Evolutionary conservation across 1,139 yeast genomes (phyloP), one percentile per base, ranked within the genome.

Genomic region (Trichomonascaceae sp.): DNA sequence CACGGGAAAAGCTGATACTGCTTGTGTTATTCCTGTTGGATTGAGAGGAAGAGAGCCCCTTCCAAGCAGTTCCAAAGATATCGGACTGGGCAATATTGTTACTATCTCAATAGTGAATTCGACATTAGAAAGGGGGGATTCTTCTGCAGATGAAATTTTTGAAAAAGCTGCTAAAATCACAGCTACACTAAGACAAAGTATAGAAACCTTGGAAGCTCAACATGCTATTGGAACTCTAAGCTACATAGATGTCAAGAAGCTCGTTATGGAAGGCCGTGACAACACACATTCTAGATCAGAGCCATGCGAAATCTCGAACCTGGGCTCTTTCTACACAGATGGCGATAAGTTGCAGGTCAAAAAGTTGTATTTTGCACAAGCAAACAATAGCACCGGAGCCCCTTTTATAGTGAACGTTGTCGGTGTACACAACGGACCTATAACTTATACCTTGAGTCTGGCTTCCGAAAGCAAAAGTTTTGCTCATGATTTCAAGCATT

Each of bases 261-360:
- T 53, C 48, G 44, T 57, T 45, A 32, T 38, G 18, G 50, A 53
- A 22, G 15, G 44, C 10, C 43, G 15, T n/a, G 41, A 45, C 2
- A 36, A 49, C 19, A 52, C 49, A 22, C 3, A 4, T 7, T 52
- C 50, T 2, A 38, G 64, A 36, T 49, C 56, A 12, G 50, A 53
- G 10, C 22, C 59, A 9, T 61, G 54, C 8, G 65, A 62, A 50
- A 46, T 62, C 10, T 62, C 65, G 18, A 62, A 62, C 53, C 57
- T 62, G 20, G 65, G 65, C 30, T 53, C 55, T 9, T 52, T 55
- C 17, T 43, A 53, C 8, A 36, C 52, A 17, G 45, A 44, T 9
- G 46, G 43, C 12, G 51, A 52, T 38, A 43, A 46, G 2, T 46
- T 48, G 38, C 30, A 49, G 12, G 45, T 54, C 44, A 47, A 49